These are phyloP conservation scores for Colletotrichum melonis DNA, from an alignment of 2,329 filamentous ascomycete genomes.

Conservation along the genomic window DNA sequence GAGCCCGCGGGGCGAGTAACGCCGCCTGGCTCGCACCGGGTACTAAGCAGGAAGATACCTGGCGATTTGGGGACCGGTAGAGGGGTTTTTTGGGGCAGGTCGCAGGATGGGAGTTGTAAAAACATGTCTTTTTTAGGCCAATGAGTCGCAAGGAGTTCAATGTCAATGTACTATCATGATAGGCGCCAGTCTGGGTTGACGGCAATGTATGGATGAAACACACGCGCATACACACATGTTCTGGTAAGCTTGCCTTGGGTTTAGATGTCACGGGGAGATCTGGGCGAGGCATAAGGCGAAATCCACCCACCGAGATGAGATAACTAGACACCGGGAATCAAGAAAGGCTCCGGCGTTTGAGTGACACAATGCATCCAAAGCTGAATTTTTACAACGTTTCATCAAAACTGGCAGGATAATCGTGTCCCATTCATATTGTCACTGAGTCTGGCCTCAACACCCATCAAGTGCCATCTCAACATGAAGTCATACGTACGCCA, in stretches of 20 bases:
- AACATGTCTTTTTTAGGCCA: constrained; percentile 4
- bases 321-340: neutral
- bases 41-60: constrained; percentile 88
- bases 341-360: neutral
- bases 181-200: constrained; percentile 5
- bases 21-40: constrained; percentile 79
- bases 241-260: neutral
- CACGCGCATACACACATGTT: neutral
- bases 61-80: constrained; percentile 60
- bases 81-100: constrained; percentile 27
- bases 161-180: constrained; percentile 30
- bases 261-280: neutral
- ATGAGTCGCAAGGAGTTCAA: constrained; percentile 8
- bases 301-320: neutral
- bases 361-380: accelerated
- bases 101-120: constrained; percentile 20
- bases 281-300: neutral
- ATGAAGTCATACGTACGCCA: neutral
- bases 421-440: neutral
- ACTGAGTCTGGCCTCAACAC: neutral
- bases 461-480: neutral
- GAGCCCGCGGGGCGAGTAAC: constrained; percentile 58
- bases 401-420: neutral
- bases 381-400: neutral
- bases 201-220: constrained; percentile 16